Conservation (phyloP, 345 rosid genomes). For the Syzygium aromaticum region DNA sequence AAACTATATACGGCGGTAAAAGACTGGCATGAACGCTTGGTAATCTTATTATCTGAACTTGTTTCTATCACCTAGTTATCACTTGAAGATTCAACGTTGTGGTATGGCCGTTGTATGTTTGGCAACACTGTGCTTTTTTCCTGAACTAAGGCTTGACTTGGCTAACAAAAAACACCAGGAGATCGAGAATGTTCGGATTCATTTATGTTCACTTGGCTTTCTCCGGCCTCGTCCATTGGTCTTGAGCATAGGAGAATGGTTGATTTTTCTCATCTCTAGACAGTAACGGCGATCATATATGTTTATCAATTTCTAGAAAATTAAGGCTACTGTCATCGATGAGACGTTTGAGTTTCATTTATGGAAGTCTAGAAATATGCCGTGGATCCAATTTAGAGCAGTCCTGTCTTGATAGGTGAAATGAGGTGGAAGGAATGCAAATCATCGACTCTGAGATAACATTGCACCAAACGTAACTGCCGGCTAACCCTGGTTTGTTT, state of each 20-base stretch:
- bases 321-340: background rate
- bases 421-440: background rate
- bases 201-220: background rate
- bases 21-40: background rate
- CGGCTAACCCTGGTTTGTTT: background rate
- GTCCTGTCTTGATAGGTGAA: background rate
- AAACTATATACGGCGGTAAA: background rate
- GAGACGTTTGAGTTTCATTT: background rate
- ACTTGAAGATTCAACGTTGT: background rate
- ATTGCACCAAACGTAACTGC: no score
- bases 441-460: background rate
- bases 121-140: background rate
- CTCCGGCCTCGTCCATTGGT: background rate
- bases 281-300: background rate
- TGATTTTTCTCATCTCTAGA: background rate
- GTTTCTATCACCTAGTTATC: background rate
- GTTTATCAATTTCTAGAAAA: background rate
- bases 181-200: background rate
- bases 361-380: background rate
- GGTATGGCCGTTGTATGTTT: background rate
- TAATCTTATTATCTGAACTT: background rate
- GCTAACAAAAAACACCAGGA: background rate
- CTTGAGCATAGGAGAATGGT: background rate
- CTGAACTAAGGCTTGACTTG: background rate
- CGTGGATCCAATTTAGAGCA: background rate